Conservation (phyloP, 2,329 filamentous ascomycete species). For the Chalara sp. region DNA sequence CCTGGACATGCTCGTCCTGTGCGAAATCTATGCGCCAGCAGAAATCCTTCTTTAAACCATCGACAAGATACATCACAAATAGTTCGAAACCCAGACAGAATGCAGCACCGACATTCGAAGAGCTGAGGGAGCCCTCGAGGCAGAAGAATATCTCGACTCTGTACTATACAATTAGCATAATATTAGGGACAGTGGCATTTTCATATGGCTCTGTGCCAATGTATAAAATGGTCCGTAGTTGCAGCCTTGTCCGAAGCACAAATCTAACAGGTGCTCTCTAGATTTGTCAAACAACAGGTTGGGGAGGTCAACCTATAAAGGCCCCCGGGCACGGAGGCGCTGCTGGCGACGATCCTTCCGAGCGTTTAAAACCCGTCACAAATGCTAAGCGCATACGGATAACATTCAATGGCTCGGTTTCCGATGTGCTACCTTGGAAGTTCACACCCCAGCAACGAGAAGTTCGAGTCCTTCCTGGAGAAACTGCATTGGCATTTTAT, state of each 20-base stretch:
- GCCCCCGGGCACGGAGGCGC: conserved; percentile 59
- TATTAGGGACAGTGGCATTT: conserved; percentile 71
- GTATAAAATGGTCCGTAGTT: conserved; percentile 68
- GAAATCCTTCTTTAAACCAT: conserved; percentile 18
- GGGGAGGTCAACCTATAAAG: conserved; percentile 87
- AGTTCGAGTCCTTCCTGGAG: conserved; percentile 88
- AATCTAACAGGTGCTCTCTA: conserved; percentile 27
- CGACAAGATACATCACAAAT: conserved; percentile 20
- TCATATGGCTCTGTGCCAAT: conserved; percentile 80
- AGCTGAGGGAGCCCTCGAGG: conserved; percentile 56
- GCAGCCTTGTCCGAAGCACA: neutral
- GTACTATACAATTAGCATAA: conserved; percentile 71
- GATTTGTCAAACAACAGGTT: conserved; percentile 83
- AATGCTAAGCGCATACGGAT: conserved; percentile 81
- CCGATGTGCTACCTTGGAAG: conserved; percentile 94
- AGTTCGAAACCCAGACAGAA: conserved; percentile 20
- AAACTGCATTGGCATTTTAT: conserved; percentile 96
- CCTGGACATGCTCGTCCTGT: conserved; percentile 25
- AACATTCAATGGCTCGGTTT: conserved; percentile 93
- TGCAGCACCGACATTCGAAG: conserved; percentile 51
- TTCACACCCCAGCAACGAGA: conserved; percentile 95
- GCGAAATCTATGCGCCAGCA: conserved; percentile 11
- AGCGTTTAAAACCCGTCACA: conserved; percentile 73
- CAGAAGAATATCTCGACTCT: conserved; percentile 62
- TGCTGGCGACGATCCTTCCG: conserved; percentile 58